phyloP scores from a whole-genome alignment of 306 rosid species.

The Hippophae rhamnoides region DNA sequence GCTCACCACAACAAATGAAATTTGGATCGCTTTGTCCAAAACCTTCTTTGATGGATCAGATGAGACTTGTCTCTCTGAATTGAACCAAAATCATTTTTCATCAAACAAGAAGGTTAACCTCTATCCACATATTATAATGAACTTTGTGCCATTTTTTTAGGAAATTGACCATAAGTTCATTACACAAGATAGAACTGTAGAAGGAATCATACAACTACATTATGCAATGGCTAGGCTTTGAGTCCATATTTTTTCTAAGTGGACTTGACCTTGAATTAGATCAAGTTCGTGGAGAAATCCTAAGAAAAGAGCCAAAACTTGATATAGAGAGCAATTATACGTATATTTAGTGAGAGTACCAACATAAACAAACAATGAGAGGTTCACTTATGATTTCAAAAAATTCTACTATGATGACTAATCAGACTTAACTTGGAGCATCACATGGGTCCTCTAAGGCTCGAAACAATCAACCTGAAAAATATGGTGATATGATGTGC shows the following conservation, averaged over 20 bases:
- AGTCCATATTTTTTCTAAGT: slow-evolving; percentile 6
- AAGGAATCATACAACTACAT: not conserved
- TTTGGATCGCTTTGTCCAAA: not conserved
- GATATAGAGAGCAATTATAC: not conserved
- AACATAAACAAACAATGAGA: not conserved
- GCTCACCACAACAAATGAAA: not conserved
- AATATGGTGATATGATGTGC: too few relatives aligned
- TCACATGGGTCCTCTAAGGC: too few relatives aligned
- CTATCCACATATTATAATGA: slow-evolving; percentile 1
- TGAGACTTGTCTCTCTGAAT: too few relatives aligned
- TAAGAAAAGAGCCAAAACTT: not conserved
- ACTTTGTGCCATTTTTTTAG: not conserved
- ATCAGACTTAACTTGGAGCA: too few relatives aligned
- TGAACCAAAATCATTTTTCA: too few relatives aligned
- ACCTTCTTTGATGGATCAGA: too few relatives aligned
- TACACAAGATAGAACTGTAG: not conserved
- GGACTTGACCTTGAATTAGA: slow-evolving; percentile 3
- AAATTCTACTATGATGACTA: too few relatives aligned
- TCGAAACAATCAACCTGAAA: too few relatives aligned
- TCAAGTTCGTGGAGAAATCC: not conserved
- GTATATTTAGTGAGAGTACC: not conserved
- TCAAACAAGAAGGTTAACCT: not conserved
- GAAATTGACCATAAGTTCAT: not conserved
- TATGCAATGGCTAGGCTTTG: not conserved
- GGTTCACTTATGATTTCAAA: too few relatives aligned